Base-by-base conservation (phyloP, 2,329 filamentous ascomycete genomes). In the Colletotrichum eleusines region DNA sequence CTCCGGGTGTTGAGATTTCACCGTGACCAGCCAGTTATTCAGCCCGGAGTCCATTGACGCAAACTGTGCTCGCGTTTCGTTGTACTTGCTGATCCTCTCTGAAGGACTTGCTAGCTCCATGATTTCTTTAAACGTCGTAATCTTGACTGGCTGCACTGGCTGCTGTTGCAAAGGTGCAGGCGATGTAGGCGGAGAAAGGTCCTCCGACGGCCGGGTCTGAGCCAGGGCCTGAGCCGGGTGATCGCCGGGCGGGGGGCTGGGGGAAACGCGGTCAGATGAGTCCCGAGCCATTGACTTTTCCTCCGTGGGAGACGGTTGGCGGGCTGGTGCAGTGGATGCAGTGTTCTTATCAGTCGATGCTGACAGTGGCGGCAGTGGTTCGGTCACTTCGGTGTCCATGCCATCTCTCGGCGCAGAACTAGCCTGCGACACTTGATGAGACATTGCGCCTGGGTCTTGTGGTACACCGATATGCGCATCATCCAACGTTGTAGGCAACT, bases 21-120 rank as follows among this genome's bases (percentile, higher is more conserved):
- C 77, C n/a, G 79, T 75, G 1, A 75, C 66, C 28, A 91, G 80
- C 89, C 89, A 91, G 42, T 83, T 80, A 3, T 81, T 84, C n/a
- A 98, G 83, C 1, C 95, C 94, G 6, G 92, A 92, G 70, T 97
- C 90, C 78, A 92, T 89, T 16, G 82, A 80, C 0, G 92, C 90
- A 78, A 94, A 94, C 55, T 92, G 88, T 20, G 88, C 83, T 54
- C 94, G 88, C 0, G 92, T 92, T 69, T 91, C 88, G 69, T 93
- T 88, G 78, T 93, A 97, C 18, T 90, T 91, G 53, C 86, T 84
- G 71, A 96, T 92, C 26, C 94, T 90, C 74, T 96, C 91, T 18
- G 85, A 80, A 0, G 90, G 80, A 2, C 88, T 89, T 20, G 88
- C 85, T 60, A 96, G 85, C 11, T 88, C 89, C 75, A 94, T 85